Evolutionary conservation across 257 asterid species (phyloP).

Genomic region (Ilex asprella): DNA sequence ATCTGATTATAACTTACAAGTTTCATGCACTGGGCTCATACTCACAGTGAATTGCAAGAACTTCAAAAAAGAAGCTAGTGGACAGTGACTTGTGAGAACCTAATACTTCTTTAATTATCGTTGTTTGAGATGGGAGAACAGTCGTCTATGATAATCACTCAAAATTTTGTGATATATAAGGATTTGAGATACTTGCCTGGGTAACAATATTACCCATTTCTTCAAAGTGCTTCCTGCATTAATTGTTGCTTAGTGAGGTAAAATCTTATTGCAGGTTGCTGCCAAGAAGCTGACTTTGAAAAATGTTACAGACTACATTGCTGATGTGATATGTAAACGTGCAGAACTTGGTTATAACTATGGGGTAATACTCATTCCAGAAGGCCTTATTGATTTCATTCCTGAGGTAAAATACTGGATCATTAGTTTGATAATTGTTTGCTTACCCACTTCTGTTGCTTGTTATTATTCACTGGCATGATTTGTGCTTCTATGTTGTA

Average conservation of each 20-base stretch:
- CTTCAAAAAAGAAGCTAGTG: too few species aligned
- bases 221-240: too few species aligned
- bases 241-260: neutral
- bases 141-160: too few species aligned
- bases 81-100: too few species aligned
- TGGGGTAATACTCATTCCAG: constrained; percentile 97
- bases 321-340: constrained; percentile 83
- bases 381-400: constrained; percentile 97
- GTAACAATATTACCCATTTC: too few species aligned
- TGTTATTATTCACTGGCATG: neutral
- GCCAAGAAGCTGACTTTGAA: constrained; percentile 83
- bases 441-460: neutral
- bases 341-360: constrained; percentile 83
- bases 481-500: constrained; percentile 5
- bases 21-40: too few species aligned
- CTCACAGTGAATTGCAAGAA: too few species aligned
- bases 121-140: too few species aligned
- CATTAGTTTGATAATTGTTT: neutral
- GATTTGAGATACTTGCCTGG: too few species aligned
- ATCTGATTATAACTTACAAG: too few species aligned
- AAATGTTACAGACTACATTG: constrained; percentile 73
- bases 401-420: constrained; percentile 67
- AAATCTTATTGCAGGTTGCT: constrained; percentile 56
- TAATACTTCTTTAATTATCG: too few species aligned
- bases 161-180: too few species aligned